Evolutionary conservation across 495 filamentous ascomycete species (phyloP).

Genomic region (Podospora tetraspora): DNA sequence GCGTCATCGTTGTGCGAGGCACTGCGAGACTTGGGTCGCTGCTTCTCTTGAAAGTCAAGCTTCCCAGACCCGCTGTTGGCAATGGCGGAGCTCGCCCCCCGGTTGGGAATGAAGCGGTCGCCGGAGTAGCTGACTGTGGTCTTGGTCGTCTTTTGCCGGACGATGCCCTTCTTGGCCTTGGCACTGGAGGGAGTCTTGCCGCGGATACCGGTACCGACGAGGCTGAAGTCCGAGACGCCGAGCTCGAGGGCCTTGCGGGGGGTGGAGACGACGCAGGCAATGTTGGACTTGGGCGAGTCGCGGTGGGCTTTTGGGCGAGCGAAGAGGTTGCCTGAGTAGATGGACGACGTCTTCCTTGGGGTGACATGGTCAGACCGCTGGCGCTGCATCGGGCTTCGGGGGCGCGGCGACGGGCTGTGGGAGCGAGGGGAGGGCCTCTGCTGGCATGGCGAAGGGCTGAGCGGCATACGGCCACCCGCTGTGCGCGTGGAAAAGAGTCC

Average conservation of each 20-base stretch:
- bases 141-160: slow-evolving; percentile 64
- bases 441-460: slow-evolving; percentile 80
- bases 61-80: slow-evolving; percentile 75
- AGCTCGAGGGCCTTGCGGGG: slow-evolving; percentile 79
- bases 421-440: slow-evolving; percentile 44
- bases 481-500: slow-evolving; percentile 88
- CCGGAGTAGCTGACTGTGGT: slow-evolving; percentile 77
- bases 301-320: slow-evolving; percentile 43
- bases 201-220: slow-evolving; percentile 70
- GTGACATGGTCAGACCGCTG: slow-evolving; percentile 58
- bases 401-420: slow-evolving; percentile 64
- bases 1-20: slow-evolving; percentile 57
- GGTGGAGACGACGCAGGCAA: slow-evolving; percentile 62
- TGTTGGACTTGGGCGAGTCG: slow-evolving; percentile 91
- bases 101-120: slow-evolving; percentile 97
- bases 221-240: slow-evolving; percentile 85
- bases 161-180: slow-evolving; percentile 56
- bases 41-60: slow-evolving; percentile 58
- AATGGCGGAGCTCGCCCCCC: slow-evolving; percentile 81
- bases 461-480: slow-evolving; percentile 87
- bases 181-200: slow-evolving; percentile 66
- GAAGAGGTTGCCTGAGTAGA: slow-evolving; percentile 59
- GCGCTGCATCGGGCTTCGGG: slow-evolving; percentile 53
- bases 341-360: slow-evolving; percentile 67
- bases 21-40: slow-evolving; percentile 62